These are phyloP conservation scores for Ambrosiella cleistominuta DNA, from an alignment of 2,329 filamentous ascomycete genomes.

Conservation along the genomic window DNA sequence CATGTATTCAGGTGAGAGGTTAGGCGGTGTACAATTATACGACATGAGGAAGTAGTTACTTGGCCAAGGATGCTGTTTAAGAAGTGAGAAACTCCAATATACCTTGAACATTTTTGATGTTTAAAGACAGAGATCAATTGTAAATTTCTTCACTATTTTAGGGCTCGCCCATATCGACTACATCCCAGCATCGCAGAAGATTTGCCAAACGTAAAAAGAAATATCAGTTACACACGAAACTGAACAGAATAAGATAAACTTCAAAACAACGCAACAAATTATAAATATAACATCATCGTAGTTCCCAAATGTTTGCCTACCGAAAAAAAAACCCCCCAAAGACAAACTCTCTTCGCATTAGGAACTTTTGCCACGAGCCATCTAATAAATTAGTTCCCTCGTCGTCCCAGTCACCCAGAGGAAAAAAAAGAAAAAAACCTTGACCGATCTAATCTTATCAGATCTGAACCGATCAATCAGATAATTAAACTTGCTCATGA, in stretches of 20 bases:
- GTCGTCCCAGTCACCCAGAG: background rate
- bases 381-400: background rate
- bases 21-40: too few relatives aligned
- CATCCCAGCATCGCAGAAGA: background rate
- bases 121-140: background rate
- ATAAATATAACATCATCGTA: too few relatives aligned
- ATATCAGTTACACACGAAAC: background rate
- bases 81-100: too few relatives aligned
- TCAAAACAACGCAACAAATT: background rate
- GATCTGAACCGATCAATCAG: constrained; percentile 3
- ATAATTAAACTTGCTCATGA: background rate
- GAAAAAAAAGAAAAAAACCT: constrained; percentile 2
- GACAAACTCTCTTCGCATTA: background rate
- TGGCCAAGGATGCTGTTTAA: too few relatives aligned
- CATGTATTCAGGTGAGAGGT: too few relatives aligned
- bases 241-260: background rate
- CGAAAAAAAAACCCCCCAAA: background rate
- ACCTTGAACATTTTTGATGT: too few relatives aligned
- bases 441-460: constrained; percentile 12
- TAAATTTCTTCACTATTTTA: background rate
- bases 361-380: background rate
- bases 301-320: background rate
- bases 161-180: background rate
- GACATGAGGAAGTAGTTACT: too few relatives aligned
- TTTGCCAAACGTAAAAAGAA: background rate